phyloP scores from a whole-genome alignment of 495 filamentous ascomycete genomes.

The Penicillium ucsense region DNA sequence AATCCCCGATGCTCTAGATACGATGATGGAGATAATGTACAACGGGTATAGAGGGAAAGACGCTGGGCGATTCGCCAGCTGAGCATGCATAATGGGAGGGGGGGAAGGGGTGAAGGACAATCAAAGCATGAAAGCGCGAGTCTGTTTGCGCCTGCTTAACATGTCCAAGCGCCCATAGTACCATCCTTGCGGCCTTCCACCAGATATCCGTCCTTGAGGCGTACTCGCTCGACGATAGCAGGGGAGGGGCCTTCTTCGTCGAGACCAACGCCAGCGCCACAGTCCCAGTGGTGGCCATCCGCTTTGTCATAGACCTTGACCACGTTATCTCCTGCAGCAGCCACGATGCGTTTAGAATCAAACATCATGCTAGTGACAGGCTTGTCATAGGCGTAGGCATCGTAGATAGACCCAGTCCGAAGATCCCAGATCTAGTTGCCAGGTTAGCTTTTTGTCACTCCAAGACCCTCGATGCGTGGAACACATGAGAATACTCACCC shows the following conservation, averaged over 20 bases:
- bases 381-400: constrained; percentile 92
- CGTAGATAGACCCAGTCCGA: constrained; percentile 87
- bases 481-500: constrained; percentile 49
- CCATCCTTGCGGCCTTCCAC: constrained; percentile 86
- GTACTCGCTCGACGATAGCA: constrained; percentile 73
- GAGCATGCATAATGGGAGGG: background rate
- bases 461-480: no score
- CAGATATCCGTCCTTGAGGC: constrained; percentile 89
- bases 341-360: constrained; percentile 80
- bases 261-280: constrained; percentile 65
- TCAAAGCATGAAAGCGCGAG: background rate
- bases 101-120: background rate
- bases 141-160: constrained; percentile 30
- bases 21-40: constrained; percentile 19
- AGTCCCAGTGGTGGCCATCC: constrained; percentile 94
- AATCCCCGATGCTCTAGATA: constrained; percentile 15
- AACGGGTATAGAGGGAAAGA: constrained; percentile 7
- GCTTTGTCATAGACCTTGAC: constrained; percentile 98
- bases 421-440: constrained; percentile 87
- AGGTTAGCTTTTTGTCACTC: background rate
- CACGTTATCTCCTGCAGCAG: constrained; percentile 82
- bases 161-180: constrained; percentile 85
- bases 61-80: background rate
- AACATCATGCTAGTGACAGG: constrained; percentile 98
- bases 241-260: constrained; percentile 51